Conservation (phyloP, 2,329 filamentous ascomycete genomes). For the Fusarium austroafricanum region DNA sequence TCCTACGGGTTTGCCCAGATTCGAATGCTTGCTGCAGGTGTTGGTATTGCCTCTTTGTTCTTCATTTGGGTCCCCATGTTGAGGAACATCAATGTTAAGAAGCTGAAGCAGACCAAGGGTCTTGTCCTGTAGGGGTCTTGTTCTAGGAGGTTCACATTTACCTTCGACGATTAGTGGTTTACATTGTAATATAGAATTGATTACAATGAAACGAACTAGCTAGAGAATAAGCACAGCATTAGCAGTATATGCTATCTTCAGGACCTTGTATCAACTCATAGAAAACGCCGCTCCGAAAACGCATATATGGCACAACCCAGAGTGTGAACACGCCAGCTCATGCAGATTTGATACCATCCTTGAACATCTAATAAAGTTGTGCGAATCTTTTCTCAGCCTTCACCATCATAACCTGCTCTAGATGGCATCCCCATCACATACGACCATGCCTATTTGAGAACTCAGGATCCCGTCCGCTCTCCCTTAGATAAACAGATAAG, state of each 20-base stretch:
- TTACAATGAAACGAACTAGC: no score
- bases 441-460: slow-evolving; percentile 8
- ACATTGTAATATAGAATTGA: no score
- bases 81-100: slow-evolving; percentile 48
- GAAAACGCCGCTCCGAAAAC: no score
- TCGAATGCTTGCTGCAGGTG: slow-evolving; percentile 53
- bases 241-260: no score
- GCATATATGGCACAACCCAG: no score
- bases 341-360: no score
- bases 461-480: slow-evolving; percentile 10
- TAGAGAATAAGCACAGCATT: no score
- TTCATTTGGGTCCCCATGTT: slow-evolving; percentile 48
- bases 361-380: background rate
- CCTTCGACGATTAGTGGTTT: background rate
- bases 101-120: slow-evolving; percentile 49
- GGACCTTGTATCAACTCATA: no score
- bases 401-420: background rate
- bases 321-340: no score
- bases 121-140: slow-evolving; percentile 48
- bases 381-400: no score
- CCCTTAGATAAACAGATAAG: slow-evolving; percentile 7
- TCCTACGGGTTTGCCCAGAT: slow-evolving; percentile 62
- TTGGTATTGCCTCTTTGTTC: slow-evolving; percentile 45
- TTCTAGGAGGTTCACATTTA: slow-evolving; percentile 26
- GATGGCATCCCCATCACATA: background rate